Conservation (phyloP, 225 moss, liverwort and hornwort genomes). For the Thuidium tamariscinum region DNA sequence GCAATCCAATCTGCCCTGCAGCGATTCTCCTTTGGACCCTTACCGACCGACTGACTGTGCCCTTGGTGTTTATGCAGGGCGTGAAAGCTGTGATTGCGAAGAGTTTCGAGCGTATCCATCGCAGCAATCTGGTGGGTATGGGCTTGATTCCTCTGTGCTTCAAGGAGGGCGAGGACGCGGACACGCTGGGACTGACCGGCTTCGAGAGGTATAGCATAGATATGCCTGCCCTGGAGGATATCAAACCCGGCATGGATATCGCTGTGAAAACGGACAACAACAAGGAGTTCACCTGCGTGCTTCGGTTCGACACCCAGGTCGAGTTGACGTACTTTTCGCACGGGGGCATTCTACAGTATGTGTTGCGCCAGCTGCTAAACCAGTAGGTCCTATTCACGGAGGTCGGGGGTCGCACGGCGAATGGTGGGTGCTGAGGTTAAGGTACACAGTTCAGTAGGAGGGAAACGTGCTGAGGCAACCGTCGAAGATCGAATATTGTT, state of each 20-base stretch:
- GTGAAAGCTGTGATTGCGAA: not conserved
- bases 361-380: slow-evolving; percentile 44
- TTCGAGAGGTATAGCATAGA: not conserved
- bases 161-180: not conserved
- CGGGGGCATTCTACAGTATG: slow-evolving; percentile 91
- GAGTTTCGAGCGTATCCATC: not conserved
- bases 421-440: not conserved
- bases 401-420: not conserved
- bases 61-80: not conserved
- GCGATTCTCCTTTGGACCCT: not conserved
- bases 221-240: too few relatives aligned
- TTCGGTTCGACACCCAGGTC: slow-evolving; percentile 95
- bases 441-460: not conserved
- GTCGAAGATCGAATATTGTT: not conserved
- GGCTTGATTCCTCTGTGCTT: not conserved
- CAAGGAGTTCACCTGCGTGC: slow-evolving; percentile 67
- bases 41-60: not conserved
- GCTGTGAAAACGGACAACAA: slow-evolving; percentile 37
- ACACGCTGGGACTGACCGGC: not conserved
- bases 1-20: not conserved
- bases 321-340: slow-evolving; percentile 85
- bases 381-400: slow-evolving; percentile 3
- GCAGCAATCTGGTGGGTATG: not conserved
- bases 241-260: too few relatives aligned
- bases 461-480: not conserved